Evolutionary conservation across 2,329 filamentous ascomycete genomes (phyloP), one percentile per base, ranked within the genome.

Genomic region (Trichoderma asperellum): DNA sequence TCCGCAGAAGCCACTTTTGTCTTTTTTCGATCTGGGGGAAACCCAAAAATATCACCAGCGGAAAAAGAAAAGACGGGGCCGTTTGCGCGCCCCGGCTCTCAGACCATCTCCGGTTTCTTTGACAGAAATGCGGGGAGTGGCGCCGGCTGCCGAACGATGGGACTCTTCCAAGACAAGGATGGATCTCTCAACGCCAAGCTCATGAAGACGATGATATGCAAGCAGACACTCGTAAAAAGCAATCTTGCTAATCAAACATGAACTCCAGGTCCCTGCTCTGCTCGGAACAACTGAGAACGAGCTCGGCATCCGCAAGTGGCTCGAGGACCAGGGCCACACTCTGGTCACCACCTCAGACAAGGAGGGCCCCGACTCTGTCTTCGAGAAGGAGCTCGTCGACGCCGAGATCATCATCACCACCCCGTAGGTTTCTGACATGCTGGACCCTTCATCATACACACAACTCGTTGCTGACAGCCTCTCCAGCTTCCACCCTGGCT

Each of bases 351-450:
- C 96, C 73, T 97, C 94, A 57, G 93, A 97, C 87, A 99, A 99
- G 87, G 96, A 99, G 76, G 92, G 93, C 74, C 92, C 93, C 84
- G 88, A 91, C 87, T 98, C 95, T 71, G 92, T 87, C 75, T 98
- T 99, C 70, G 96, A 98, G 83, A 88, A 94, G 85, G 93, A 99
- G 85, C 89, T 99, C 68, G 94, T 96, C 72, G 96, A 98, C 79
- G 94, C 96, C 72, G 96, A 99, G 83, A 87, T 99, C 83, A 98
- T 99, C 88, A 98, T 99, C 84, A 99, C 96, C 75, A 99, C 96
- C 70, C 96, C 96, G 92, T 97, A 82, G 72, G 86, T 49, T 24
- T 24, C 3, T 24, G 24, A 24, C 24, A 24, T 24, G 24, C 24
- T 24, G 24, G 24, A 24, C 2, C 3, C 3, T 24, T 11, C n/a